Conservation (phyloP, 208 protist species). For the Crithidia bombi region DNA sequence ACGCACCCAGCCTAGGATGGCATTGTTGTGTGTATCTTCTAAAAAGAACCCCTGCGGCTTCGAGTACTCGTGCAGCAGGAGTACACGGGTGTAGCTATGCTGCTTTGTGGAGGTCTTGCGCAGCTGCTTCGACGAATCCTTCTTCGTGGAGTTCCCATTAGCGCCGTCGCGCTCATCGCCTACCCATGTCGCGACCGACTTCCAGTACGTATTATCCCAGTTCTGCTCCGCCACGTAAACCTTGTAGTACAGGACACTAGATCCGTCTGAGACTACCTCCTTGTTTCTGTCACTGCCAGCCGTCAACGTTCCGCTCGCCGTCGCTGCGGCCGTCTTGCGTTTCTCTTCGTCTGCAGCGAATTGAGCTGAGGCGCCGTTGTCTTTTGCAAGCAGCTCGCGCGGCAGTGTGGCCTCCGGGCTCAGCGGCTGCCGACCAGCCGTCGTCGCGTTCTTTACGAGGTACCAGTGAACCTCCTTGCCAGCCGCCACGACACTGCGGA, state of each 20-base stretch:
- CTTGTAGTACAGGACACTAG: constrained; percentile 37
- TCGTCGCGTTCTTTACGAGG: constrained; percentile 24
- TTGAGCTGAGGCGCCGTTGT: neutral
- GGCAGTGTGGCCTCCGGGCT: constrained; percentile 14
- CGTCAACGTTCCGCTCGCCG: neutral
- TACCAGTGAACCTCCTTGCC: constrained; percentile 35
- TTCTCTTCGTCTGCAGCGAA: neutral
- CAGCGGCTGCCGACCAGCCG: constrained; percentile 15
- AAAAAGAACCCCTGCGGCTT: constrained; percentile 39
- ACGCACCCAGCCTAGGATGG: constrained; percentile 54
- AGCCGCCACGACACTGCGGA: constrained; percentile 21
- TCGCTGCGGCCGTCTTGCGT: constrained; percentile 6
- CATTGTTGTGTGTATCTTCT: constrained; percentile 44
- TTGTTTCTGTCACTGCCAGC: neutral
- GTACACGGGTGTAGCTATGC: constrained; percentile 38
- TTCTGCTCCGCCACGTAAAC: constrained; percentile 76
- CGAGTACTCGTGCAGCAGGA: constrained; percentile 47
- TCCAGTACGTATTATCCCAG: constrained; percentile 52
- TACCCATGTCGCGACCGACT: constrained; percentile 29
- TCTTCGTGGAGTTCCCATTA: neutral
- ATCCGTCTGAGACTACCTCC: neutral
- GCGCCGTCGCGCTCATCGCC: neutral
- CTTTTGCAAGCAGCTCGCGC: neutral
- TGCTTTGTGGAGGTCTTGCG: neutral
- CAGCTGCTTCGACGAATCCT: neutral